Evolutionary conservation across 2,329 filamentous ascomycete species (phyloP).

Genomic region (Botrytis elliptica): DNA sequence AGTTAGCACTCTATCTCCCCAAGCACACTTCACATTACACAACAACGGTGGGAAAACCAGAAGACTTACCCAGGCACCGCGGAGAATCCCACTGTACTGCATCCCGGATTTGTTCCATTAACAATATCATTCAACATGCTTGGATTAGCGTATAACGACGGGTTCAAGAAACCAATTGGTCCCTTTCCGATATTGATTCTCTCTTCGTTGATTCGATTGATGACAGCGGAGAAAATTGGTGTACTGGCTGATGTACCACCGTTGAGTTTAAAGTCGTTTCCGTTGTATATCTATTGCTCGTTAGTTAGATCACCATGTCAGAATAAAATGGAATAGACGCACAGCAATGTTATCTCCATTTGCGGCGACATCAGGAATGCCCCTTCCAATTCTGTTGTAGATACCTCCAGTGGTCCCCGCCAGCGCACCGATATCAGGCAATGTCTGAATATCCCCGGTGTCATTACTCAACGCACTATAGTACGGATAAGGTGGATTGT

Average conservation of each 20-base stretch:
- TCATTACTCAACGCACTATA: slow-evolving; percentile 27
- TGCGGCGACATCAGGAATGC: slow-evolving; percentile 47
- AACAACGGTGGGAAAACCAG: no score
- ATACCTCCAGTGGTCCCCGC: slow-evolving; percentile 24
- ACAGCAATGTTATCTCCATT: slow-evolving; percentile 36
- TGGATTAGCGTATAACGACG: slow-evolving; percentile 48
- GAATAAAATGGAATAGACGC: slow-evolving; percentile 1
- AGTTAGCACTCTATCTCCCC: background rate
- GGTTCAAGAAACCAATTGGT: slow-evolving; percentile 53
- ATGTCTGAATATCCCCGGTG: slow-evolving; percentile 21
- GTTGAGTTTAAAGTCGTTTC: slow-evolving; percentile 26
- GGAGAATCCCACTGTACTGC: slow-evolving; percentile 36
- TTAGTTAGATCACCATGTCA: background rate
- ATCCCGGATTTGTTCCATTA: slow-evolving; percentile 36
- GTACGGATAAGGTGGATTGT: slow-evolving; percentile 31
- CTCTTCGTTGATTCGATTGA: slow-evolving; percentile 53
- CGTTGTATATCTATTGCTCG: slow-evolving; percentile 21
- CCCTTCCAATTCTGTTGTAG: slow-evolving; percentile 30
- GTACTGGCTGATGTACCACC: slow-evolving; percentile 52
- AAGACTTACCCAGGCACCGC: slow-evolving; percentile 32
- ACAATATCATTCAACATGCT: slow-evolving; percentile 39
- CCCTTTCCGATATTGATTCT: slow-evolving; percentile 46
- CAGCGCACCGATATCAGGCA: slow-evolving; percentile 27
- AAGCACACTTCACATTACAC: background rate
- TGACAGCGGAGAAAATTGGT: slow-evolving; percentile 49